These are phyloP conservation scores for Apiospora rasikravindrae DNA, from an alignment of 2,329 filamentous ascomycete species.

Conservation along the genomic window DNA sequence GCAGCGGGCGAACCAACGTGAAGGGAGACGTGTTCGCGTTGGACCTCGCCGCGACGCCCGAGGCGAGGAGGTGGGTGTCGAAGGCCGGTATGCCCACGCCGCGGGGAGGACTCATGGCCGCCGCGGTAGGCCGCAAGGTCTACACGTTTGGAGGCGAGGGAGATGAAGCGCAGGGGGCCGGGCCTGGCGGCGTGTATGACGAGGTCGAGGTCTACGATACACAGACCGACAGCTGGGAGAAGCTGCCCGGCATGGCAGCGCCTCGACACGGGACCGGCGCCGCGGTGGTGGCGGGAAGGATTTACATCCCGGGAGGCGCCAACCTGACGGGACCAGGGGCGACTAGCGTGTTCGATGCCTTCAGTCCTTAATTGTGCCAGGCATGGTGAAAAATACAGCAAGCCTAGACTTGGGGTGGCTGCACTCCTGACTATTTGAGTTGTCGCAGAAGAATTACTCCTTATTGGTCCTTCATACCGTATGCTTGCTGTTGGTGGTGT, in stretches of 20 bases:
- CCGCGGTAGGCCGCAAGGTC: not conserved
- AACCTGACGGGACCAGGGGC: not conserved
- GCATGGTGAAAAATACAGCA: not conserved
- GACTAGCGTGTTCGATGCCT: not conserved
- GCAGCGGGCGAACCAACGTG: not conserved
- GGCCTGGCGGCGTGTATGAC: not conserved
- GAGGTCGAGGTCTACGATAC: constrained; percentile 8
- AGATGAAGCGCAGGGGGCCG: not conserved
- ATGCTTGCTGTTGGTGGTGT: not conserved
- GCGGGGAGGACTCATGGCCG: constrained; percentile 1
- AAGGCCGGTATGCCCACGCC: not conserved
- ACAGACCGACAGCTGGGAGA: not conserved
- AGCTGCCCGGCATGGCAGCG: not conserved
- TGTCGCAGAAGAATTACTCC: not conserved
- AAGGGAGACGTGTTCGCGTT: not conserved
- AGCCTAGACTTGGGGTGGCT: not conserved
- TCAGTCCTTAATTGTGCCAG: constrained; percentile 10
- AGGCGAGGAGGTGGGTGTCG: not conserved
- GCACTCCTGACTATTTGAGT: too few relatives aligned
- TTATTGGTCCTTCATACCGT: not conserved
- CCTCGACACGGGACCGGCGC: not conserved
- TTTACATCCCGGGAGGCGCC: not conserved
- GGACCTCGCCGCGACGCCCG: not conserved
- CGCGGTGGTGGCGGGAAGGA: not conserved
- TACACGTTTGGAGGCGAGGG: constrained; percentile 7